Conservation (phyloP, 805 yeast species). For the Metschnikowia lochheadii region DNA sequence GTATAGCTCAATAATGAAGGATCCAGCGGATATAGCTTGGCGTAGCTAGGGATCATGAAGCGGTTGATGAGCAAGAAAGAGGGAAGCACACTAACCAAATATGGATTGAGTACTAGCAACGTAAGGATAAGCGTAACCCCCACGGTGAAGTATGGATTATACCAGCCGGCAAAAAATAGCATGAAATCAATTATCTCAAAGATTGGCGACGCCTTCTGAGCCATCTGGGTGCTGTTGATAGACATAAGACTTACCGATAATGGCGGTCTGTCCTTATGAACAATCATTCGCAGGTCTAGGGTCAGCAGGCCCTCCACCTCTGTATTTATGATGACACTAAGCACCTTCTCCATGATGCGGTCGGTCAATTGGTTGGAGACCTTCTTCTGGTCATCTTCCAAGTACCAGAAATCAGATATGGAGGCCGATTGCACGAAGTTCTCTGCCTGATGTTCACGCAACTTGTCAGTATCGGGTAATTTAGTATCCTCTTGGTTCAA, state of each 20-base stretch:
- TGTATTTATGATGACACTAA: conserved; percentile 62
- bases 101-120: conserved; percentile 57
- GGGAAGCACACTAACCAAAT: conserved; percentile 52
- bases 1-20: conserved; percentile 18
- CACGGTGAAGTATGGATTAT: conserved; percentile 56
- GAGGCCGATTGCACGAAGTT: conserved; percentile 5
- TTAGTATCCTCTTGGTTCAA: not conserved
- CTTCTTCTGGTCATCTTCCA: conserved; percentile 20
- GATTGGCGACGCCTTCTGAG: conserved; percentile 57
- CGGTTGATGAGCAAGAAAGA: conserved; percentile 48
- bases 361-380: conserved; percentile 47
- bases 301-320: conserved; percentile 34
- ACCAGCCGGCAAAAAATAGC: conserved; percentile 59
- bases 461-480: conserved; percentile 1
- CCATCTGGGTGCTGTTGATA: conserved; percentile 57
- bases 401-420: conserved; percentile 25
- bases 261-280: conserved; percentile 62
- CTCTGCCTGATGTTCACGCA: conserved; percentile 1
- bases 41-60: conserved; percentile 65
- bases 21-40: conserved; percentile 62
- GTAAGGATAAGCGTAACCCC: conserved; percentile 50
- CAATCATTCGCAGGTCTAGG: conserved; percentile 51
- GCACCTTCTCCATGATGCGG: conserved; percentile 64
- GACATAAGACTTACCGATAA: conserved; percentile 69
- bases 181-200: conserved; percentile 59